Evolutionary conservation across 768 basidiomycete species (phyloP).

Genomic region (Pleurotus sapidus): DNA sequence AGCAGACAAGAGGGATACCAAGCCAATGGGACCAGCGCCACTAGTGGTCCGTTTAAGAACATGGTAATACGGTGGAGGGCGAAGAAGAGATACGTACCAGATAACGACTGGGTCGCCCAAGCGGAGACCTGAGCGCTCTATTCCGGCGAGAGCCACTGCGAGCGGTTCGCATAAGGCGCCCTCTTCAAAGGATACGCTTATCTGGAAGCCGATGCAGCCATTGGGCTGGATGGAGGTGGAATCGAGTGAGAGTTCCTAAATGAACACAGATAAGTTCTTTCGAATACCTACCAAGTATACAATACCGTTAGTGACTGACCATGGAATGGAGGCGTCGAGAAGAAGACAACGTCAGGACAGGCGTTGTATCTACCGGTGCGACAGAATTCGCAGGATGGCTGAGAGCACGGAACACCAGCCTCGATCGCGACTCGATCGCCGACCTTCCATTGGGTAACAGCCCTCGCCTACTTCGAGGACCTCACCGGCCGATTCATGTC

Average conservation of each 20-base stretch:
- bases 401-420: constrained; percentile 66
- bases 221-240: constrained; percentile 65
- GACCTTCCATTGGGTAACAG: constrained; percentile 62
- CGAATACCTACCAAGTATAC: not conserved
- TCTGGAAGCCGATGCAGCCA: constrained; percentile 68
- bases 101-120: constrained; percentile 64
- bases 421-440: constrained; percentile 71
- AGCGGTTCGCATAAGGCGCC: constrained; percentile 68
- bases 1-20: constrained; percentile 59
- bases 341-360: constrained; percentile 60
- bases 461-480: constrained; percentile 63
- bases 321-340: constrained; percentile 69
- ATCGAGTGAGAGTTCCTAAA: constrained; percentile 59
- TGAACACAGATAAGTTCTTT: constrained; percentile 1
- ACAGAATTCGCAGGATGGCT: constrained; percentile 58
- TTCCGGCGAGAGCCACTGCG: constrained; percentile 64
- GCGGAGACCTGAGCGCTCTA: constrained; percentile 61
- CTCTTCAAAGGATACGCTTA: constrained; percentile 61
- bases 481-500: constrained; percentile 71
- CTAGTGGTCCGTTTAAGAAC: constrained; percentile 24
- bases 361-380: constrained; percentile 62
- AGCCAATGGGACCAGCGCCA: constrained; percentile 68
- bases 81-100: constrained; percentile 36
- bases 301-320: constrained; percentile 29
- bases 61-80: not conserved